Conservation (phyloP, 257 asterid species). For the Solanum pinnatisectum region DNA sequence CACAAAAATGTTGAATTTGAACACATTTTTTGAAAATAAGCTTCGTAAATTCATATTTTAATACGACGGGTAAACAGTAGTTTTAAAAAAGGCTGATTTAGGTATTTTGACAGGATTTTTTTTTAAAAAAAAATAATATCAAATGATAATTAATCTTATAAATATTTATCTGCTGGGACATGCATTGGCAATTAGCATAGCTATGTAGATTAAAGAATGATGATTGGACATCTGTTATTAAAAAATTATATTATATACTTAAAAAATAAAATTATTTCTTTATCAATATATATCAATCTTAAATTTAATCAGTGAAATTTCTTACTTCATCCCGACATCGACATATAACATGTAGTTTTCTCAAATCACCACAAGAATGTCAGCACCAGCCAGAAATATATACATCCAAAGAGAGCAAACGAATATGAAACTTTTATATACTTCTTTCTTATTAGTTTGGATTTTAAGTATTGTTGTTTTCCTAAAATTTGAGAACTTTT, state of each 20-base stretch:
- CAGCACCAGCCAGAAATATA: neutral
- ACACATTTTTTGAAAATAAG: neutral
- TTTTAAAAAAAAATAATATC: neutral
- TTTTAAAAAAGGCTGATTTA: neutral
- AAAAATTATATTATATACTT: too few species aligned
- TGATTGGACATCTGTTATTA: neutral
- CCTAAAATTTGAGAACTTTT: neutral
- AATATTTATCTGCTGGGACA: neutral
- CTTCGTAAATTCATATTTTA: neutral
- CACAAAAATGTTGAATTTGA: neutral
- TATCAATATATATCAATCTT: too few species aligned
- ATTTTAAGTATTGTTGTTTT: neutral
- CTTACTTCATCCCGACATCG: too few species aligned
- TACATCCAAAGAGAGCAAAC: neutral
- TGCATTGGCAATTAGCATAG: neutral
- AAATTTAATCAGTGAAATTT: too few species aligned
- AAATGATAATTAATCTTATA: neutral
- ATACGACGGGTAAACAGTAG: neutral
- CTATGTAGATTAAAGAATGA: neutral
- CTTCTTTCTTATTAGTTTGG: neutral
- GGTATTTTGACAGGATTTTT: neutral
- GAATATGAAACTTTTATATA: neutral
- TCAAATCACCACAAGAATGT: neutral
- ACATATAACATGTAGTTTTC: neutral
- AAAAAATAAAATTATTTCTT: too few species aligned